phyloP scores from a whole-genome alignment of 352 stramenopile species.

The Blastocystis sp. region DNA sequence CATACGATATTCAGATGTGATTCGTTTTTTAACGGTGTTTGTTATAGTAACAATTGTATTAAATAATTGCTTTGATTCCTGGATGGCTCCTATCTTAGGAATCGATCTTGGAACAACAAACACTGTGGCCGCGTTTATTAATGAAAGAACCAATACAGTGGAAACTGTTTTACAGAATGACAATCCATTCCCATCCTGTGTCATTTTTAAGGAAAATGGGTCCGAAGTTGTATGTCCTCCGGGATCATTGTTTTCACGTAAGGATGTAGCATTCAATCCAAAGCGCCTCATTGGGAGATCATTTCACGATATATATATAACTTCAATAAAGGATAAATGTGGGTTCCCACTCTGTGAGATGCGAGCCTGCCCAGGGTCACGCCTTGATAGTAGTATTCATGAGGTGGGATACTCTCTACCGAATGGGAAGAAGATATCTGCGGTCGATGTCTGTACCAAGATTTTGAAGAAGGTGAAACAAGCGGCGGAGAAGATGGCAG shows the following conservation, averaged over 20 bases:
- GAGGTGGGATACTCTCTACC: neutral
- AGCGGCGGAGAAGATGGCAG: neutral
- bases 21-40: neutral
- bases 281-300: slow-evolving; percentile 28
- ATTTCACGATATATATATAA: neutral
- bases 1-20: slow-evolving; percentile 1
- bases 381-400: neutral
- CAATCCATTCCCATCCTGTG: neutral
- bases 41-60: neutral
- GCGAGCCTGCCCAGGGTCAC: neutral
- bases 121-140: neutral
- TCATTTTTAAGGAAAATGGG: neutral
- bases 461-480: slow-evolving; percentile 48
- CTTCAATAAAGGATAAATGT: neutral
- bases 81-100: neutral
- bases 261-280: neutral
- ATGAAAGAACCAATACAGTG: neutral
- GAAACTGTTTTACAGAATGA: neutral
- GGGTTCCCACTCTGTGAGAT: neutral
- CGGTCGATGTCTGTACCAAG: neutral
- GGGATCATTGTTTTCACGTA: neutral
- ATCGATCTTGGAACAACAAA: slow-evolving; percentile 33
- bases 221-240: neutral
- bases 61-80: neutral
- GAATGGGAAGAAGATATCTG: neutral